phyloP scores from a whole-genome alignment of 1,139 yeast genomes.

The Yamadazyma atlantica region DNA sequence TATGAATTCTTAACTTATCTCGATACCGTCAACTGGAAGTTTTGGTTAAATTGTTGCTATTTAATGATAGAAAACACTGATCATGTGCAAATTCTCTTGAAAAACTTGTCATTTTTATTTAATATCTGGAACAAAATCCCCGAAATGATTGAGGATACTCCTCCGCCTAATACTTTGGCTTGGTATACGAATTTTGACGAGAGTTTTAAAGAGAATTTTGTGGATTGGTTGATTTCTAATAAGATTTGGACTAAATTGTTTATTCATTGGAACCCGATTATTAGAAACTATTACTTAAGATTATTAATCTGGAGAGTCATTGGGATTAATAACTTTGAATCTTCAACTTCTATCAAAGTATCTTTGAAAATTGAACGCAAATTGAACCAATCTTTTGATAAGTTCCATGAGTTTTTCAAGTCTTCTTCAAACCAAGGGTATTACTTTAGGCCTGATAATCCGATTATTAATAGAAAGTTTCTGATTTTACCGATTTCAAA shows the following conservation, averaged over 20 bases:
- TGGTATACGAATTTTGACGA: constrained; percentile 41
- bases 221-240: constrained; percentile 54
- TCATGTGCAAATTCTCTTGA: constrained; percentile 60
- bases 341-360: constrained; percentile 32
- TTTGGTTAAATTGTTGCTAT: constrained; percentile 66
- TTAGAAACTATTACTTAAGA: constrained; percentile 67
- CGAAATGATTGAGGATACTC: constrained; percentile 11
- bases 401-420: constrained; percentile 18
- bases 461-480: constrained; percentile 51
- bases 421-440: constrained; percentile 13
- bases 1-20: constrained; percentile 47
- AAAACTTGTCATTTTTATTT: constrained; percentile 65
- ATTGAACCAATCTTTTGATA: constrained; percentile 23
- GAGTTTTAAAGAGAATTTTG: constrained; percentile 46
- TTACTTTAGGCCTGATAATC: constrained; percentile 45
- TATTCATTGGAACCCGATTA: constrained; percentile 79
- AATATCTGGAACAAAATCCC: constrained; percentile 80
- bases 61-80: constrained; percentile 59
- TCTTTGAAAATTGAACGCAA: constrained; percentile 31
- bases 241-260: constrained; percentile 55
- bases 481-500: constrained; percentile 39
- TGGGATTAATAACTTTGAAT: constrained; percentile 47
- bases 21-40: constrained; percentile 60
- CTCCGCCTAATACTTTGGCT: constrained; percentile 7
- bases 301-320: constrained; percentile 68